A percentile compares a stretch with the other conserved stretches of the same genome.
These are phyloP conservation scores for Apostasia shenzhenica DNA, from an alignment of 106 monocot species.

Conservation along the genomic window DNA sequence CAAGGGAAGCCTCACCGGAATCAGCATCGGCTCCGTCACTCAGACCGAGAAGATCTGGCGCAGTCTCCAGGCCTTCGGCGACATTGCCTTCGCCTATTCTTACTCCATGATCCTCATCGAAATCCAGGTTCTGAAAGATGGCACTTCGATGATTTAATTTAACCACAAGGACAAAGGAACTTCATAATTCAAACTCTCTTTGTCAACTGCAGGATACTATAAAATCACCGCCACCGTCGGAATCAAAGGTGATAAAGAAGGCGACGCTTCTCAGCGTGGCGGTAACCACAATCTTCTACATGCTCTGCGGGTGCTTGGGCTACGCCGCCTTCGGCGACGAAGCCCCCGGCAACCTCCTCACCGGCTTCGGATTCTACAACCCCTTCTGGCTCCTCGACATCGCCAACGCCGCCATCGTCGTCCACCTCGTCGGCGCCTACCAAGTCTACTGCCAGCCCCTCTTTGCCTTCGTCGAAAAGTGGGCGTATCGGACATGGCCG, in stretches of 20 bases:
- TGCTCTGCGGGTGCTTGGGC: conserved; percentile 57
- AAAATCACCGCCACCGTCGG: conserved; percentile 50
- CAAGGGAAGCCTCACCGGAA: conserved; percentile 54
- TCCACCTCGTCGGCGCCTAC: conserved; percentile 66
- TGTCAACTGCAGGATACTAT: conserved; percentile 41
- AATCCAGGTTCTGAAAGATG: conserved; percentile 30
- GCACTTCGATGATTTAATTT: not conserved
- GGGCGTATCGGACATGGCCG: conserved; percentile 36
- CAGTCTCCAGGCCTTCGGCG: conserved; percentile 51
- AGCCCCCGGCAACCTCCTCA: conserved; percentile 56
- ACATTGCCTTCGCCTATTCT: conserved; percentile 71
- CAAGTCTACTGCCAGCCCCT: conserved; percentile 65
- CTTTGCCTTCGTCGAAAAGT: conserved; percentile 59
- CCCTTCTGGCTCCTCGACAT: conserved; percentile 67
- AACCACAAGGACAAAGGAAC: not conserved
- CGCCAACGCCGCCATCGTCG: conserved; percentile 48
- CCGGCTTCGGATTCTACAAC: conserved; percentile 71
- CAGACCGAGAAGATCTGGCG: conserved; percentile 50
- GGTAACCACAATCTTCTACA: conserved; percentile 54
- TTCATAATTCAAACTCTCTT: not conserved
- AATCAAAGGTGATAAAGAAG: conserved; percentile 60
- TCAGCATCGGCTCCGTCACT: conserved; percentile 37
- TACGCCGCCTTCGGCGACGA: conserved; percentile 57
- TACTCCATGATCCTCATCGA: conserved; percentile 74
- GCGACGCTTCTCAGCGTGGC: conserved; percentile 47